Base-by-base conservation (phyloP, 2,329 filamentous ascomycete genomes). In the Fusarium domesticum region DNA sequence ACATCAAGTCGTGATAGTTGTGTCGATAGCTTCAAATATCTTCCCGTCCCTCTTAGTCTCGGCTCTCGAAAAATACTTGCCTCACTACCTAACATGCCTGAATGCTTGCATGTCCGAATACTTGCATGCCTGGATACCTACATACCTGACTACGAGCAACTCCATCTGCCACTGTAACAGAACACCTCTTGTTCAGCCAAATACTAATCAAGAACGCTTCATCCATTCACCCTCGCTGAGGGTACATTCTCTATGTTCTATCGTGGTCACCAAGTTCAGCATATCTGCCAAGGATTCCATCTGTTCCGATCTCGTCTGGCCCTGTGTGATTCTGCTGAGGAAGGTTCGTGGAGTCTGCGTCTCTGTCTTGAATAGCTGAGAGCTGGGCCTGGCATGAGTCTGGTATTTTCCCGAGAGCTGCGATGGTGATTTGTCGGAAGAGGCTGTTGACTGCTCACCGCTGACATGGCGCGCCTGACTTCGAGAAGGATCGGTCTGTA, bases 191-290 rank as follows among this genome's bases (percentile, higher is more conserved):
- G 20, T 17, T 41, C 20, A 17, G 28, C 1, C 6, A 6, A 7
- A 15, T 18, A 15, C 17, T 20, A 5, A 42, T 20, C 7, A 36
- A n/a, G 15, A 34, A 14, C 34, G 18, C 28, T 39, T 49, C 41
- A 42, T 50, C 53, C 48, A 57, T 23, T 51, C 45, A n/a, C 42
- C 43, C n/a, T 57, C 54, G 15, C 42, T 53, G 28, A 57, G 15
- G n/a, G 38, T 47, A 45, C 45, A 53, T 11, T 36, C 18, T 25
- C 7, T 28, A 11, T 8, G 14, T 28, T 28, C 23, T 8, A 10
- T 12, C 7, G 23, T 28, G 14, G 23, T 28, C 23, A 28, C 23
- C 23, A 28, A 12, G 7, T 12, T 28, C 23, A 28, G 7, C 23
- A 28, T 28, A 8, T 28, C 23, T 12, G 23, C 14, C 23, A 28